phyloP scores from a whole-genome alignment of 208 protist species.

The Naegleria lovaniensis region DNA sequence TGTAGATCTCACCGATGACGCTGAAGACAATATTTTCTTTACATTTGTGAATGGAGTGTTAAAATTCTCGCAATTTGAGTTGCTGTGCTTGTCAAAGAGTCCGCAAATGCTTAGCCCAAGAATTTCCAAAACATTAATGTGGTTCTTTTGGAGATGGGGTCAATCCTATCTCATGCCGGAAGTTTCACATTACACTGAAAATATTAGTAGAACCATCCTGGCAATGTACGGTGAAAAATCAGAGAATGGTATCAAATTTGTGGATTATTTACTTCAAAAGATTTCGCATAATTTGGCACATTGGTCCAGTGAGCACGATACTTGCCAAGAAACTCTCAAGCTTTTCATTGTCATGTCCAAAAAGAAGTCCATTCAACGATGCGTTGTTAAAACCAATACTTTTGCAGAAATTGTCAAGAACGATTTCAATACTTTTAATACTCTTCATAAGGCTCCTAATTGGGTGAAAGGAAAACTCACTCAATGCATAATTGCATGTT shows the following conservation, averaged over 20 bases:
- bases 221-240: background rate
- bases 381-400: background rate
- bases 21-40: background rate
- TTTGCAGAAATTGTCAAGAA: background rate
- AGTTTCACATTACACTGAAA: background rate
- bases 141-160: slow-evolving; percentile 2
- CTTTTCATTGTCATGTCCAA: background rate
- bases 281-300: background rate
- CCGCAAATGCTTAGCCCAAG: background rate
- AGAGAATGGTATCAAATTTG: background rate
- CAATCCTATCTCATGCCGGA: slow-evolving; percentile 14
- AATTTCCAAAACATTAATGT: slow-evolving; percentile 4
- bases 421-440: background rate
- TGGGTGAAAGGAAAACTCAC: background rate
- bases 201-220: background rate
- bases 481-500: background rate
- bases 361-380: background rate
- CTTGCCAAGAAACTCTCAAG: background rate
- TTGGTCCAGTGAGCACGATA: background rate
- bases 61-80: background rate
- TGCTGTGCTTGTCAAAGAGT: background rate
- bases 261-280: background rate
- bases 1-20: background rate
- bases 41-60: background rate
- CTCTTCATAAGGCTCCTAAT: background rate